These are phyloP conservation scores for Solanum lignicaule DNA, from an alignment of 257 asterid species.

Conservation along the genomic window DNA sequence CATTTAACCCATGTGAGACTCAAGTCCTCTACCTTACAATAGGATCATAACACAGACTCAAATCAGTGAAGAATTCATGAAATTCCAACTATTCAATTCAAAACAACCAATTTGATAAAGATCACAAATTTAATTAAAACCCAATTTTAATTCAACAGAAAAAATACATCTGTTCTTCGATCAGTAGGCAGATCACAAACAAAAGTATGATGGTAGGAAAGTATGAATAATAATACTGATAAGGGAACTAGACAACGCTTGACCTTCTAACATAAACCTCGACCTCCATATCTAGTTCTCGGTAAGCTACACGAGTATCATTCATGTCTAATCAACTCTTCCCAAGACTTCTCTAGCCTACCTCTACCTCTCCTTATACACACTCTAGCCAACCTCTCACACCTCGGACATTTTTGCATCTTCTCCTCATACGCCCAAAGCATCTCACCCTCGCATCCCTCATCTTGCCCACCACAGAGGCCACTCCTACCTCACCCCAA, in stretches of 20 bases:
- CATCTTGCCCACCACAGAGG: not conserved
- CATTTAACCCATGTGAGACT: not conserved
- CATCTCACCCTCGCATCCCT: not conserved
- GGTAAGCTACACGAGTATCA: not conserved
- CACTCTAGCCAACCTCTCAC: not conserved
- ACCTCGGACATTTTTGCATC: not conserved
- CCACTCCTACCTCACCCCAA: not conserved
- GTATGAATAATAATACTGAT: not conserved
- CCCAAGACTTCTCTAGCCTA: not conserved
- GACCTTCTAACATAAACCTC: not conserved
- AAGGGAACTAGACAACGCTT: not conserved
- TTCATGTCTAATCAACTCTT: not conserved
- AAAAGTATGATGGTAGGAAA: constrained; percentile 33
- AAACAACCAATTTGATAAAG: not conserved
- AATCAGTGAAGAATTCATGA: not conserved
- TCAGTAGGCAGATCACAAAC: constrained; percentile 81
- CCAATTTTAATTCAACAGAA: not conserved
- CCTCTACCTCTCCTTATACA: not conserved
- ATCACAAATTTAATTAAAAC: not conserved
- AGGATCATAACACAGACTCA: not conserved
- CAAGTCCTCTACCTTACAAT: not conserved
- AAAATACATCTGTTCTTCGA: constrained; percentile 40
- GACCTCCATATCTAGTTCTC: not conserved
- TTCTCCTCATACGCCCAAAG: not conserved
- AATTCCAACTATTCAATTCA: not conserved